Base-by-base conservation (phyloP, 208 protist genomes). In the Vickermania spadyakhi region DNA sequence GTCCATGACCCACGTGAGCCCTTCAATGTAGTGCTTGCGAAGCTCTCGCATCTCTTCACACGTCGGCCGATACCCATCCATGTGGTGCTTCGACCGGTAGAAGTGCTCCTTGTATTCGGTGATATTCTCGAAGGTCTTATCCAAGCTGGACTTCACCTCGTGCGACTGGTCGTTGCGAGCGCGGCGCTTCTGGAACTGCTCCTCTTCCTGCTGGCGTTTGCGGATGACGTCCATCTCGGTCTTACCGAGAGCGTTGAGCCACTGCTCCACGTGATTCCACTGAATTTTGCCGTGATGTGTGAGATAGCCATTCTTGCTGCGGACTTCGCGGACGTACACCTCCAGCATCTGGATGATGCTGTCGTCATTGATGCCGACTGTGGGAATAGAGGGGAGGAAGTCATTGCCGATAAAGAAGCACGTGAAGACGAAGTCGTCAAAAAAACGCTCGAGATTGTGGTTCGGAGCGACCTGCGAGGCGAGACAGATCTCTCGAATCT, bases 331-430 rank as follows among this genome's bases (percentile, higher is more conserved):
- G 21, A 74, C 72, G 79, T 98, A 98, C 5, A 94, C 56, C 21
- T 85, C 65, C 55, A 98, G 70, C 66, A 98, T 80, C 18, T 66
- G 66, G 21, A 85, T 58, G 57, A 98, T 79, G 25, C 87, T 91
- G 55, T 92, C 94, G 64, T 99, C 93, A 58, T 83, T 78, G 68
- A 99, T 99, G 60, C 94, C 76, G 13, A 99, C 54, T 1, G 84
- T 89, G 25, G 97, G 96, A 41, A 99, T 75, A 26, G 92, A 76
- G 2, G 98, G 98, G 29, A 99, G 68, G 62, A 99, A 99, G 69
- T 99, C 98, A 76, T 99, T 99, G 3, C 98, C 98, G 57, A 97
- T 82, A 53, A 99, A 94, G 71, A 99, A 98, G 72, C 93, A 98
- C 73, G 98, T 91, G 27, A 99, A 86, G 0, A 99, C 86, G 72